phyloP scores from a whole-genome alignment of 1,284 basidiomycete genomes.

The Rhizoctonia solani region DNA sequence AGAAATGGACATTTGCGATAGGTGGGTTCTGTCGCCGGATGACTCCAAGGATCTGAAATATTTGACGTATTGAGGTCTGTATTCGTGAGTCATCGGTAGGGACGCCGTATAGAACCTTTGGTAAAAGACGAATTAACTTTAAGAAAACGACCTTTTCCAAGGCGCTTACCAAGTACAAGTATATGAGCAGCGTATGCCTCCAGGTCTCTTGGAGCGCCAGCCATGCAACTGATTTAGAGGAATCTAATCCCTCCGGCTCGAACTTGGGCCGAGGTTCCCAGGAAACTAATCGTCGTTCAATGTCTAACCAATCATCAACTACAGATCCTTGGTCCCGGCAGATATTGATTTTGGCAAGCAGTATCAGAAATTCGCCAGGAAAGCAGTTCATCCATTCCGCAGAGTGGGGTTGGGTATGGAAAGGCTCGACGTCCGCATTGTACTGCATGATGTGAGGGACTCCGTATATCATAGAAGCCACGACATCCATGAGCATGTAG shows the following conservation, averaged over 20 bases:
- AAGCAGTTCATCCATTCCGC: background rate
- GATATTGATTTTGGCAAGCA: background rate
- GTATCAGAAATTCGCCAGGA: background rate
- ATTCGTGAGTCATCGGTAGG: background rate
- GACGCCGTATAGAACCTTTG: background rate
- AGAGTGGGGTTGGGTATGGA: background rate
- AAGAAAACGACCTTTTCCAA: too few relatives aligned
- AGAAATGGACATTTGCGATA: background rate
- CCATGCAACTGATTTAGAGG: background rate
- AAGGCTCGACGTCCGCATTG: background rate
- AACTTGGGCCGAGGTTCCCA: background rate
- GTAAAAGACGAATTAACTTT: too few relatives aligned
- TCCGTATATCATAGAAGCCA: background rate
- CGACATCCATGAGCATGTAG: background rate
- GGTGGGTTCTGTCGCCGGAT: background rate
- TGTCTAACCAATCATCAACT: background rate
- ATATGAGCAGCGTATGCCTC: constrained; percentile 14
- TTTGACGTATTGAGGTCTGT: background rate
- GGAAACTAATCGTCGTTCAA: background rate
- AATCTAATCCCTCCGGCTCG: background rate
- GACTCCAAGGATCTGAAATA: background rate
- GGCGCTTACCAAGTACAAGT: constrained; percentile 20
- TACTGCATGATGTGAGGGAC: background rate
- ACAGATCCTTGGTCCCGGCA: background rate
- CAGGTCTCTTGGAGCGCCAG: constrained; percentile 11